phyloP scores from a whole-genome alignment of 176 grass and related monocot genomes.

The Hsuehochloa calcarea region DNA sequence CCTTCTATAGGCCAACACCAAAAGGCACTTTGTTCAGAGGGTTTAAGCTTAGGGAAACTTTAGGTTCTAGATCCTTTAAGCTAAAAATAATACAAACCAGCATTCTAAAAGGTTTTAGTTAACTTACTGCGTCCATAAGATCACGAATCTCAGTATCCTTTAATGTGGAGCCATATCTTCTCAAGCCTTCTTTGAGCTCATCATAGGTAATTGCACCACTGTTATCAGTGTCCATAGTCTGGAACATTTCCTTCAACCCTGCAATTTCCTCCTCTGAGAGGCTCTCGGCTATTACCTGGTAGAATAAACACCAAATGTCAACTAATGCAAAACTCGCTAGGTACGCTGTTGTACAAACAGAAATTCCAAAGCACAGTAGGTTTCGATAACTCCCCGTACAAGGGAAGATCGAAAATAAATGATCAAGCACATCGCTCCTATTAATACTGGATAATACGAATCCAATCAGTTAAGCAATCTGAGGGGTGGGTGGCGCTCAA shows the following conservation, averaged over 20 bases:
- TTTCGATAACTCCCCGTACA: background rate
- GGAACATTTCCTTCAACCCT: slow-evolving; percentile 97
- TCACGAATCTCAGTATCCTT: slow-evolving; percentile 98
- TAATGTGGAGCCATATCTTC: slow-evolving; percentile 90
- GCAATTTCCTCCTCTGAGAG: slow-evolving; percentile 99
- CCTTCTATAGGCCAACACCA: background rate
- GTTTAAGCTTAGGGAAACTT: slow-evolving; percentile 7
- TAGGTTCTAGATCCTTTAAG: slow-evolving; percentile 4
- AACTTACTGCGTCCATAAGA: slow-evolving; percentile 97
- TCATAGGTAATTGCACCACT: slow-evolving; percentile 98
- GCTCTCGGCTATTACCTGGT: slow-evolving; percentile 94
- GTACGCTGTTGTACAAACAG: background rate
- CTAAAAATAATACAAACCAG: background rate
- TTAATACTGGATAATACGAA: background rate
- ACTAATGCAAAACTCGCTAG: slow-evolving; percentile 10
- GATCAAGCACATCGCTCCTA: background rate
- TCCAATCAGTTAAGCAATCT: background rate
- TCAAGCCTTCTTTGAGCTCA: slow-evolving; percentile 91
- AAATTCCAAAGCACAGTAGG: background rate
- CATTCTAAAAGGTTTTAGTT: slow-evolving; percentile 15
- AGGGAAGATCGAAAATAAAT: background rate
- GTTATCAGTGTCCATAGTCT: slow-evolving; percentile 92
- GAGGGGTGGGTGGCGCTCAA: background rate
- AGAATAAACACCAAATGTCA: slow-evolving; percentile 13
- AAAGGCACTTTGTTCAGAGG: background rate